phyloP scores from a whole-genome alignment of 1,284 basidiomycete species.

The Microbotryomycetes sp. region DNA sequence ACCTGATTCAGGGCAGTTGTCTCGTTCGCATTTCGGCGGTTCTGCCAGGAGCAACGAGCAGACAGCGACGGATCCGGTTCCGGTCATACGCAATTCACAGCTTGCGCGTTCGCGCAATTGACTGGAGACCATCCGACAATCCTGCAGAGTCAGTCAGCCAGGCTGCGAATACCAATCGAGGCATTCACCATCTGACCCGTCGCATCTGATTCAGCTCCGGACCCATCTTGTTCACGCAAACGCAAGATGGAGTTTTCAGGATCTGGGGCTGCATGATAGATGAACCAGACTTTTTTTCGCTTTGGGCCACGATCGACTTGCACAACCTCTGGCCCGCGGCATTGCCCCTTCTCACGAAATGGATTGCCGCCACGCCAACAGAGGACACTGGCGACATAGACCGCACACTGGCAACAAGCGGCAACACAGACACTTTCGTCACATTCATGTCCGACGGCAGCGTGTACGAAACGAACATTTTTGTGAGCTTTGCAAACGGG shows the following conservation, averaged over 20 bases:
- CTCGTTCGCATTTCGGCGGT: conserved; percentile 9
- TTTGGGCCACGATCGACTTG: conserved; percentile 68
- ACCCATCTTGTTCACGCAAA: conserved; percentile 65
- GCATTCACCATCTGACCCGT: conserved; percentile 46
- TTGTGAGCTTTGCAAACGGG: conserved; percentile 1
- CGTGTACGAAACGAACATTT: conserved; percentile 4
- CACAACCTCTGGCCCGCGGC: conserved; percentile 42
- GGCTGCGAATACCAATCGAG: background rate
- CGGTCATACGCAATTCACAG: conserved; percentile 18
- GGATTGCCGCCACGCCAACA: conserved; percentile 57
- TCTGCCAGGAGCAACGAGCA: background rate
- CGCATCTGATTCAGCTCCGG: conserved; percentile 52
- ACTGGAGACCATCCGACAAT: conserved; percentile 22
- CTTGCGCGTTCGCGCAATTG: conserved; percentile 1
- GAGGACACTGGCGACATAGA: conserved; percentile 21
- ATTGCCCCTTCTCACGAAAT: conserved; percentile 43
- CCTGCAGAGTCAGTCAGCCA: conserved; percentile 11
- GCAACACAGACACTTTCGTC: conserved; percentile 37
- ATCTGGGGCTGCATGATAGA: conserved; percentile 83
- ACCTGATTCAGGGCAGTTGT: background rate
- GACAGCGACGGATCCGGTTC: background rate
- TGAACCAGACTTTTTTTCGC: conserved; percentile 70
- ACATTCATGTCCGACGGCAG: conserved; percentile 52
- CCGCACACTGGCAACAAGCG: conserved; percentile 40
- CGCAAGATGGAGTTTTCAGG: conserved; percentile 64